phyloP scores from a whole-genome alignment of 2,329 filamentous ascomycete species.

The Pseudogymnoascus sp. region DNA sequence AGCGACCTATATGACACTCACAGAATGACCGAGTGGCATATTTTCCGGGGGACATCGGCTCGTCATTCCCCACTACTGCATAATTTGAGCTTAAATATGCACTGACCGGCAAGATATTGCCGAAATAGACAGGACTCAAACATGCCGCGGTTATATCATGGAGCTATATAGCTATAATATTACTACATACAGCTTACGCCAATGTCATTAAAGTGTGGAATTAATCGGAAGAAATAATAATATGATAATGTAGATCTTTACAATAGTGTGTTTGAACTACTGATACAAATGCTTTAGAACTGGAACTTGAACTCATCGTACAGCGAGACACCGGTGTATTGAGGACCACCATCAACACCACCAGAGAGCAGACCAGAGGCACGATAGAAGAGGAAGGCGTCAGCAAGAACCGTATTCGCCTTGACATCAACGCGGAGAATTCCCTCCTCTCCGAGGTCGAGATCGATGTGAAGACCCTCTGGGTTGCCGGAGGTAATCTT shows the following conservation, averaged over 20 bases:
- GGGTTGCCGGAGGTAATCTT: background rate
- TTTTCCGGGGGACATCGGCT: background rate
- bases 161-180: background rate
- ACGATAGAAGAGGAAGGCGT: background rate
- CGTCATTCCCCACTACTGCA: background rate
- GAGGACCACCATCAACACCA: background rate
- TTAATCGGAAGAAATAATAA: background rate
- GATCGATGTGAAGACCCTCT: background rate
- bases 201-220: background rate
- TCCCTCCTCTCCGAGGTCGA: background rate
- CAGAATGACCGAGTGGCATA: background rate
- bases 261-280: background rate
- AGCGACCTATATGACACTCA: background rate
- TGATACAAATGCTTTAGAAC: background rate
- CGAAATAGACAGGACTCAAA: background rate
- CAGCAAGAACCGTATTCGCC: background rate
- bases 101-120: background rate
- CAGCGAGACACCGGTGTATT: background rate
- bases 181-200: background rate
- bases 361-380: background rate
- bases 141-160: background rate
- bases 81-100: conserved; percentile 1
- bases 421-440: background rate
- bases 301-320: conserved; percentile 1
- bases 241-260: background rate